phyloP scores from a whole-genome alignment of 2,329 filamentous ascomycete species.

The Zymoseptoria crescenta region DNA sequence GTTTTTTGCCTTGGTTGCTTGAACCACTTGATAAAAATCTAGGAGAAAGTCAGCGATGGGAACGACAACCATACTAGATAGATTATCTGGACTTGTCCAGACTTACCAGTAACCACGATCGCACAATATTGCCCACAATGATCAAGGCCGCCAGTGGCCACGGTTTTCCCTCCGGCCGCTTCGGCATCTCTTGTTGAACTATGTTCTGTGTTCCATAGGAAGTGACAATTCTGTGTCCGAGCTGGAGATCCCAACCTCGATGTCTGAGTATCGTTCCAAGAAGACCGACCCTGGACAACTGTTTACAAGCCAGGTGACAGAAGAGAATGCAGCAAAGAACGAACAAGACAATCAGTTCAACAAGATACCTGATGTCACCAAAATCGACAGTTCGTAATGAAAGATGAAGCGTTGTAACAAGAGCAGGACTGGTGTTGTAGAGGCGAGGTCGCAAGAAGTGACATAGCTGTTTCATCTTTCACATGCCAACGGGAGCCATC shows the following conservation, averaged over 20 bases:
- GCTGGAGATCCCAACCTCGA: too few relatives aligned
- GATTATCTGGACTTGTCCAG: too few relatives aligned
- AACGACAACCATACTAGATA: neutral
- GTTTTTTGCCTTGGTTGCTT: conserved; percentile 5
- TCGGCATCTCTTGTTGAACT: neutral
- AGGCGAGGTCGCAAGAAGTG: neutral
- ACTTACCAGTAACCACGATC: conserved; percentile 1
- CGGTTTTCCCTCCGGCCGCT: neutral
- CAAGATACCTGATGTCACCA: neutral
- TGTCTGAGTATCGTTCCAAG: neutral
- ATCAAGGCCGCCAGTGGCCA: neutral
- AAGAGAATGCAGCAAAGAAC: neutral
- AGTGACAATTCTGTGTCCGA: neutral
- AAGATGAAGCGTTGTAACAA: neutral
- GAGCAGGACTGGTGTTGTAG: neutral
- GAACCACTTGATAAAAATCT: conserved; percentile 1
- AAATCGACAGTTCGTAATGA: too few relatives aligned
- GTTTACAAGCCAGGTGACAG: neutral
- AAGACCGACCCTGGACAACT: neutral
- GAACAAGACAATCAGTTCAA: neutral
- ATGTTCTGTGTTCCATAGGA: neutral
- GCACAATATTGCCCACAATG: conserved; percentile 1
- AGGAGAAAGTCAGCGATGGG: neutral
- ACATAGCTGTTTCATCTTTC: neutral
- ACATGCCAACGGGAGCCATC: neutral